These are phyloP conservation scores for Diaporthe nobilis DNA, from an alignment of 2,329 filamentous ascomycete genomes.

Conservation along the genomic window DNA sequence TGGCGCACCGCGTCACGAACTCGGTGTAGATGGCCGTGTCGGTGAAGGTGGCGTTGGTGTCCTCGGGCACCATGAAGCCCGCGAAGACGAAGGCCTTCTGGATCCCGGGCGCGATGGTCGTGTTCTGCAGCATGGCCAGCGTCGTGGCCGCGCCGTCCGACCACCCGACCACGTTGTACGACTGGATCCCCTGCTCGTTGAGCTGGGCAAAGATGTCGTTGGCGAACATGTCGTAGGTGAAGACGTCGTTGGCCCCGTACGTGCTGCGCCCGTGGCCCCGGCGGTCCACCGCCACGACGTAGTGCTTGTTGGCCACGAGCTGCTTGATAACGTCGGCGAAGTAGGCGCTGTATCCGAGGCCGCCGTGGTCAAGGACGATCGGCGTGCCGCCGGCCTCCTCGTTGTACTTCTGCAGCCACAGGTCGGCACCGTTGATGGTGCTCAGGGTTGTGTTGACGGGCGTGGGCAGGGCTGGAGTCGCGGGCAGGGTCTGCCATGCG, in stretches of 20 bases:
- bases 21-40: conserved; percentile 51
- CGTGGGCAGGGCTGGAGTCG: conserved; percentile 54
- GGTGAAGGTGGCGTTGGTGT: conserved; percentile 54
- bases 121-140: conserved; percentile 53
- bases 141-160: conserved; percentile 58
- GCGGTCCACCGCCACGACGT: conserved; percentile 57
- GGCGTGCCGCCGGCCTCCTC: conserved; percentile 50
- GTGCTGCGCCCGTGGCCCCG: conserved; percentile 59
- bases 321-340: conserved; percentile 55
- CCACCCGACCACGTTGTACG: conserved; percentile 57
- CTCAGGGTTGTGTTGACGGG: conserved; percentile 50
- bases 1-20: conserved; percentile 53
- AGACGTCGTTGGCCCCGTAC: conserved; percentile 52
- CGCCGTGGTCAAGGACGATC: conserved; percentile 57
- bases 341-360: conserved; percentile 58
- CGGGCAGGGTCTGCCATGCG: conserved; percentile 53
- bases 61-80: conserved; percentile 49
- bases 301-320: conserved; percentile 51
- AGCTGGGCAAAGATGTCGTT: conserved; percentile 53
- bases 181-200: conserved; percentile 47
- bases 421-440: conserved; percentile 54
- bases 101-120: conserved; percentile 50
- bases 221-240: conserved; percentile 57
- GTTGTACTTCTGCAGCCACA: conserved; percentile 59
- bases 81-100: conserved; percentile 58